Percentiles rank a stretch among this genome's conserved stretches.
These are phyloP conservation scores for Annulohypoxylon bovei DNA, from an alignment of 495 filamentous ascomycete genomes.

Conservation along the genomic window DNA sequence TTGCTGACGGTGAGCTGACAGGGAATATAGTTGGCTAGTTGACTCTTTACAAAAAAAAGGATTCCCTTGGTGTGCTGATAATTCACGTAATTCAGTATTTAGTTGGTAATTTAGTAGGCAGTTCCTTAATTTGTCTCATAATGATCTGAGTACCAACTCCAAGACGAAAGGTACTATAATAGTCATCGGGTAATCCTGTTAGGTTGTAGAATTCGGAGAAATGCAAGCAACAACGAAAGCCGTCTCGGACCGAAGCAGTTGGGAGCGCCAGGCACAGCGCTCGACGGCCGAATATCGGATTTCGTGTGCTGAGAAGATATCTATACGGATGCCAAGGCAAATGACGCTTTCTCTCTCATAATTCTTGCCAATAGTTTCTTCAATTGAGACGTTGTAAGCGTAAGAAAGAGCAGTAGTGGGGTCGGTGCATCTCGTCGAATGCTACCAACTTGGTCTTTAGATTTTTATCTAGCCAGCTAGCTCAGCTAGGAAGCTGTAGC, in stretches of 20 bases:
- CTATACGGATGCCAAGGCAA: neutral
- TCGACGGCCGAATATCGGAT: neutral
- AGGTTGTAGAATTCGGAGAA: neutral
- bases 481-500: constrained; percentile 10
- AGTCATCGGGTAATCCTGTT: constrained; percentile 5
- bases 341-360: neutral
- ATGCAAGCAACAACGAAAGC: neutral
- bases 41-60: neutral
- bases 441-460: neutral
- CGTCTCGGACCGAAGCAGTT: neutral
- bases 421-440: constrained; percentile 14
- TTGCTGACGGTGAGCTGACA: neutral
- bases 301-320: neutral
- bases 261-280: neutral
- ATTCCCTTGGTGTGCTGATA: neutral
- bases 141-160: neutral
- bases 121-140: constrained; percentile 5
- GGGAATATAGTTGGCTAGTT: neutral
- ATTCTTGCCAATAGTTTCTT: constrained; percentile 1
- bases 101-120: neutral
- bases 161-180: neutral
- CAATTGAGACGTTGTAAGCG: constrained; percentile 7
- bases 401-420: constrained; percentile 12
- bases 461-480: constrained; percentile 7
- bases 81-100: neutral